Evolutionary conservation across 202 grass and related monocot species (phyloP).

Genomic region (Panicum hallii): DNA sequence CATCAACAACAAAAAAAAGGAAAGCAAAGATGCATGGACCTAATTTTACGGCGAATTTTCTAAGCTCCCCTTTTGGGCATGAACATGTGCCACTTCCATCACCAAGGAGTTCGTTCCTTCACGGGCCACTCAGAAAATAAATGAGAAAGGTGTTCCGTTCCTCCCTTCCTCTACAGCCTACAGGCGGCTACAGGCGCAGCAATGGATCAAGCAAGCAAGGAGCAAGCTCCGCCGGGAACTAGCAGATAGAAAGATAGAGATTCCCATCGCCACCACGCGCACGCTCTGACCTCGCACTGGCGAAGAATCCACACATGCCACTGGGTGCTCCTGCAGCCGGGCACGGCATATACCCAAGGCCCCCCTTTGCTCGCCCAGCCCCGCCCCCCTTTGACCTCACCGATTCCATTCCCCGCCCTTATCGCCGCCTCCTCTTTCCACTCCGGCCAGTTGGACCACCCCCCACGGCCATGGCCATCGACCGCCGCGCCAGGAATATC

Average conservation of each 20-base stretch:
- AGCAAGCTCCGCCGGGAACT: conserved; percentile 1
- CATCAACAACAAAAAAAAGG: too few relatives aligned
- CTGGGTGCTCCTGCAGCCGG: not conserved
- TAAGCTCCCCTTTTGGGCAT: not conserved
- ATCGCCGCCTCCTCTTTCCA: conserved; percentile 40
- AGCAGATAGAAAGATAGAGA: conserved; percentile 38
- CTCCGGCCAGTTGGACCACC: not conserved
- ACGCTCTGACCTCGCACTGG: conserved; percentile 46
- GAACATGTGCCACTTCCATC: not conserved
- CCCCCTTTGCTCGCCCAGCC: not conserved
- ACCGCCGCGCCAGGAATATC: conserved; percentile 26
- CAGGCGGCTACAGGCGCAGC: too few relatives aligned
- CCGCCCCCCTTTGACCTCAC: conserved; percentile 41
- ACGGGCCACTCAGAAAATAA: not conserved
- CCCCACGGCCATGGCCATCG: conserved; percentile 28
- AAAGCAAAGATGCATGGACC: not conserved
- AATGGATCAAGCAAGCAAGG: too few relatives aligned
- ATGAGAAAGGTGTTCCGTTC: not conserved
- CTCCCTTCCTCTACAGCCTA: not conserved
- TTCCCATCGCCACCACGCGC: conserved; percentile 5
- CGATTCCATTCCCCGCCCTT: conserved; percentile 50
- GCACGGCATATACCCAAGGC: conserved; percentile 38
- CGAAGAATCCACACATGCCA: conserved; percentile 33
- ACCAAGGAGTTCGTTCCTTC: not conserved
- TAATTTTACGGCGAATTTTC: not conserved